A percentile compares a stretch with the other conserved stretches of the same genome.
These are phyloP conservation scores for Colletotrichum siamense DNA, from an alignment of 2,329 filamentous ascomycete genomes.

Conservation along the genomic window DNA sequence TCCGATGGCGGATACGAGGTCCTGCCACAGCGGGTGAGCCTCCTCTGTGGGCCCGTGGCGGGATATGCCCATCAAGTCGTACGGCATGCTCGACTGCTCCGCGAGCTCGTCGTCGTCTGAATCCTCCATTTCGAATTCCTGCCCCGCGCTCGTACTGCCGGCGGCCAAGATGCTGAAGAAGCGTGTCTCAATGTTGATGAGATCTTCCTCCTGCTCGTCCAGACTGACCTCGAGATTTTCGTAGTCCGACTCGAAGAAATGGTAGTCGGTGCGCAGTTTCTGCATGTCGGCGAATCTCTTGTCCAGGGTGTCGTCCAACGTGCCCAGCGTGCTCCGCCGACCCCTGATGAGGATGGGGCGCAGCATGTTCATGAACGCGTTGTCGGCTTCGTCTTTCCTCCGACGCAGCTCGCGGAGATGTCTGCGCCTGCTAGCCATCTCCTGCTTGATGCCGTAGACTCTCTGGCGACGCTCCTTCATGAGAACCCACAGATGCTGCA, in stretches of 20 bases:
- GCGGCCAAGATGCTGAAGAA: conserved; percentile 42
- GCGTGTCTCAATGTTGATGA: conserved; percentile 39
- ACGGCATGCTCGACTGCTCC: conserved; percentile 29
- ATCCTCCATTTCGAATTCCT: neutral
- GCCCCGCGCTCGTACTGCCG: neutral
- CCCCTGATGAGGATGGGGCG: conserved; percentile 40
- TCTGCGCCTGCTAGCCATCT: conserved; percentile 38
- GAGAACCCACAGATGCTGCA: conserved; percentile 40
- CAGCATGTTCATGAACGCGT: conserved; percentile 44
- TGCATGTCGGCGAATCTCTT: conserved; percentile 40
- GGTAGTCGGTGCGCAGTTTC: conserved; percentile 40
- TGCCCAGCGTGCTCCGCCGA: conserved; percentile 19
- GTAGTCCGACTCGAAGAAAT: conserved; percentile 39
- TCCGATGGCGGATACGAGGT: conserved; percentile 47
- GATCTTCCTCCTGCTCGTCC: conserved; percentile 40
- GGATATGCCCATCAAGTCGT: conserved; percentile 40
- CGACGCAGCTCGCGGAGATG: conserved; percentile 35
- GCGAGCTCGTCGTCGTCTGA: conserved; percentile 12
- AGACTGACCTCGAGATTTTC: conserved; percentile 39
- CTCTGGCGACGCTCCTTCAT: conserved; percentile 38
- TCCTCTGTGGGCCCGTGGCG: conserved; percentile 40
- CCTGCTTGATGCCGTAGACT: conserved; percentile 31
- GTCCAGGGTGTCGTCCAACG: conserved; percentile 30
- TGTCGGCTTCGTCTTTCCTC: conserved; percentile 40
- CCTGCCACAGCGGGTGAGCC: conserved; percentile 52